These are phyloP conservation scores for Cyclanthera cordifolia DNA, from an alignment of 306 rosid genomes.

Conservation along the genomic window DNA sequence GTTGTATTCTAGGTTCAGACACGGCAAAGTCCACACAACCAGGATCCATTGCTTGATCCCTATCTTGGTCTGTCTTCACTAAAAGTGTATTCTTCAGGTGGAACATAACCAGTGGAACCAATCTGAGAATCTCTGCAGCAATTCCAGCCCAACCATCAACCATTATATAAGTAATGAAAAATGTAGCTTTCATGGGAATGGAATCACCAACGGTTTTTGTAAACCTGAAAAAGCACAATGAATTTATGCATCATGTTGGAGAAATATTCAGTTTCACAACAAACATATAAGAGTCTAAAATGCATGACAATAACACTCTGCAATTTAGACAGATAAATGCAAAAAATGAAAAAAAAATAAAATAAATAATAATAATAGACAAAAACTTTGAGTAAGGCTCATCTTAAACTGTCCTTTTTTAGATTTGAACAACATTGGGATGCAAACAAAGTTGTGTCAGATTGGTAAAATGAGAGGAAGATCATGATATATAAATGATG, in stretches of 20 bases:
- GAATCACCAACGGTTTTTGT: constrained; percentile 66
- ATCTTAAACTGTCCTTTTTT: neutral
- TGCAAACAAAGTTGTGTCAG: no score
- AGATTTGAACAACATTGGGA: no score
- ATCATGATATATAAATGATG: no score
- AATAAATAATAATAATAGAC: no score
- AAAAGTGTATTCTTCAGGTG: constrained; percentile 77
- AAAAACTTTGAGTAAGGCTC: neutral
- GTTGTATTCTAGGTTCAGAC: constrained; percentile 76
- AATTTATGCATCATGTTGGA: constrained; percentile 16
- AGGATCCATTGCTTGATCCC: constrained; percentile 71
- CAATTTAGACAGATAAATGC: neutral
- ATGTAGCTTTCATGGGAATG: constrained; percentile 90
- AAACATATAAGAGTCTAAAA: neutral
- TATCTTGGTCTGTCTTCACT: constrained; percentile 77
- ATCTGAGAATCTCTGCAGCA: constrained; percentile 70
- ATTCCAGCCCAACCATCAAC: constrained; percentile 93
- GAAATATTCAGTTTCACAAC: neutral
- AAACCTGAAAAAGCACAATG: constrained; percentile 40
- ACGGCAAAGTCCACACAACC: constrained; percentile 56
- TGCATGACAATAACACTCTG: neutral
- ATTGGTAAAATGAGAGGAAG: no score
- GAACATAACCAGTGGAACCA: constrained; percentile 44
- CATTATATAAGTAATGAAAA: constrained; percentile 88
- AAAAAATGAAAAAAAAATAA: no score